Base-by-base conservation (phyloP, 2,329 filamentous ascomycete genomes). In the Stagonosporopsis chrysanthemi region DNA sequence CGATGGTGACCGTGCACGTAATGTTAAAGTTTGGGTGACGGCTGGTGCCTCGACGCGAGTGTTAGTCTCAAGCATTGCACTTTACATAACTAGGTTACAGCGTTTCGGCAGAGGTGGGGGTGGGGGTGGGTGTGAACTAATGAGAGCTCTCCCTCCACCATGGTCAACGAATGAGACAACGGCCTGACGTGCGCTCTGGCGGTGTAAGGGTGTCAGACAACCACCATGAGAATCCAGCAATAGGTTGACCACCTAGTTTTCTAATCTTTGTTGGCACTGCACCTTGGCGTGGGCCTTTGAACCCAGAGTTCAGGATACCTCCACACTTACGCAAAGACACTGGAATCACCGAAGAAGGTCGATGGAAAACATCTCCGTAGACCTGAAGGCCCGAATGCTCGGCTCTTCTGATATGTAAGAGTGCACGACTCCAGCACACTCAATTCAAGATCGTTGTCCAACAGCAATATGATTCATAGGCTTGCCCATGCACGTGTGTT, bases 21-120 rank as follows among this genome's bases (percentile, higher is more conserved):
- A 6, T 17, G 12, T 35, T 29, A 22, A 19, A 11, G 48, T 36
- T 42, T 23, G 36, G 23, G 28, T 36, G 29, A 52, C 48, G 31
- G 41, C 28, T 36, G 6, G 14, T 28, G 41, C 47, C 54, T 57
- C 54, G 48, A 38, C 47, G 47, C 54, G 54, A 36, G 43, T 29
- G 36, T 48, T 52, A 38, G 44, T 23, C 38, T 35, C 8, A 38
- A 4, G 26, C 8, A 42, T 45, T 45, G 19, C 33, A 22, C 26
- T 43, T 46, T 29, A 42, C 42, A 38, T 39, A 31, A 38, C 17
- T 48, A 42, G 36, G n/a, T 29, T 51, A 29, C 12, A 22, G 39
- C 31, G 23, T 26, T 47, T 48, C 36, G 31, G n/a, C 11, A 44
- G 31, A 41, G 28, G 42, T 48, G 54, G 48, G 39, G 38, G 19